Evolutionary conservation across 2,329 filamentous ascomycete genomes (phyloP).

Genomic region (Phialophora chinensis): DNA sequence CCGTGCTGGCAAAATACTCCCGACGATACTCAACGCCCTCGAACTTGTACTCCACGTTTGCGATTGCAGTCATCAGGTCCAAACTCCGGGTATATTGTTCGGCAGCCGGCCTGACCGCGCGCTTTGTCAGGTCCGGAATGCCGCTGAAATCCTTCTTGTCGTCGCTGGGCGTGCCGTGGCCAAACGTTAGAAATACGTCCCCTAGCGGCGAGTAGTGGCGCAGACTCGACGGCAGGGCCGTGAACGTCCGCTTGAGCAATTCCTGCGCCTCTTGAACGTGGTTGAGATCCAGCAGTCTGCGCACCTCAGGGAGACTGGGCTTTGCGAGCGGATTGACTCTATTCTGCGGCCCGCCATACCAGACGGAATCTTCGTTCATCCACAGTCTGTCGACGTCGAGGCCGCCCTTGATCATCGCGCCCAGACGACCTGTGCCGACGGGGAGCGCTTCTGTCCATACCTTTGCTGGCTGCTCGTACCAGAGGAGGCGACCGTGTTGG

Average conservation of each 20-base stretch:
- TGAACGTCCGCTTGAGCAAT: slow-evolving; percentile 9
- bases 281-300: slow-evolving; percentile 11
- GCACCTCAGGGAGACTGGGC: slow-evolving; percentile 11
- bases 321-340: slow-evolving; percentile 16
- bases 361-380: slow-evolving; percentile 42
- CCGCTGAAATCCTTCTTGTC: slow-evolving; percentile 14
- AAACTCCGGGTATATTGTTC: slow-evolving; percentile 42
- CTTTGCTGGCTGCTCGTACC: slow-evolving; percentile 42
- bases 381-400: slow-evolving; percentile 37
- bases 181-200: slow-evolving; percentile 50
- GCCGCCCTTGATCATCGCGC: slow-evolving; percentile 40
- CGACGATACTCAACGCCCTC: slow-evolving; percentile 45
- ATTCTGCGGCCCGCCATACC: slow-evolving; percentile 39
- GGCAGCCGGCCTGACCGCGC: slow-evolving; percentile 42
- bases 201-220: slow-evolving; percentile 57
- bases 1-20: slow-evolving; percentile 52
- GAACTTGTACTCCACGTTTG: slow-evolving; percentile 48
- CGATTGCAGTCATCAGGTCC: slow-evolving; percentile 48
- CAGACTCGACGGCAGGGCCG: slow-evolving; percentile 14
- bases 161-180: slow-evolving; percentile 10
- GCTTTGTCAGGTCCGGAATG: slow-evolving; percentile 3
- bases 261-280: slow-evolving; percentile 13
- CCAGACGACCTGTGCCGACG: slow-evolving; percentile 57
- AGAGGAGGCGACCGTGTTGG: slow-evolving; percentile 49
- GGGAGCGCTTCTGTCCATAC: slow-evolving; percentile 53